These are phyloP conservation scores for Rhynchospora breviuscula DNA, from an alignment of 176 grass and related monocot species.

Conservation along the genomic window DNA sequence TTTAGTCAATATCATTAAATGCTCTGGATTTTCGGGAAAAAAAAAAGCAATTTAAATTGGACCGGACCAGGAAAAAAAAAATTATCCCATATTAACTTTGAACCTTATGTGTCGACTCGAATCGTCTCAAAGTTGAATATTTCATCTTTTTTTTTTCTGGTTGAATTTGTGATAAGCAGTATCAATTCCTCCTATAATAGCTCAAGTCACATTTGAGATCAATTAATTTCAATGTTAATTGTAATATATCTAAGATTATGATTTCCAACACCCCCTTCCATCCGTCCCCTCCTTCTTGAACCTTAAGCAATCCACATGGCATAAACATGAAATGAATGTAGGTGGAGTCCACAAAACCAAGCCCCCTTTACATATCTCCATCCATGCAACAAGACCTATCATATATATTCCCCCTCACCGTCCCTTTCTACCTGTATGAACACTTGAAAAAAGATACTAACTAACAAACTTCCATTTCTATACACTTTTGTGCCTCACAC, in stretches of 20 bases:
- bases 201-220: background rate
- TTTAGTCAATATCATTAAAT: background rate
- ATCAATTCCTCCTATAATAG: background rate
- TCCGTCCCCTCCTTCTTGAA: background rate
- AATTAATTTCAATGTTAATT: background rate
- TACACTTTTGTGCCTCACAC: slow-evolving; percentile 22
- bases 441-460: background rate
- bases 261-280: no score
- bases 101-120: background rate
- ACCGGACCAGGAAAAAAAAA: background rate
- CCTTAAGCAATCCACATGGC: slow-evolving; percentile 36
- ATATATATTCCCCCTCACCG: background rate
- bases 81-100: background rate
- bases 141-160: background rate
- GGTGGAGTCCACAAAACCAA: slow-evolving; percentile 29
- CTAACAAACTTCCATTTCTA: slow-evolving; percentile 10
- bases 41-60: background rate
- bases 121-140: background rate
- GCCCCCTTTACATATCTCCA: slow-evolving; percentile 16
- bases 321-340: background rate
- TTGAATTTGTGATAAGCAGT: slow-evolving; percentile 1
- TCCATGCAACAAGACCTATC: background rate
- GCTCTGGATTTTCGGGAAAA: background rate
- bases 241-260: background rate
- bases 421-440: slow-evolving; percentile 11